Conservation (phyloP, 208 protist genomes). For the Acanthamoeba sp. region DNA sequence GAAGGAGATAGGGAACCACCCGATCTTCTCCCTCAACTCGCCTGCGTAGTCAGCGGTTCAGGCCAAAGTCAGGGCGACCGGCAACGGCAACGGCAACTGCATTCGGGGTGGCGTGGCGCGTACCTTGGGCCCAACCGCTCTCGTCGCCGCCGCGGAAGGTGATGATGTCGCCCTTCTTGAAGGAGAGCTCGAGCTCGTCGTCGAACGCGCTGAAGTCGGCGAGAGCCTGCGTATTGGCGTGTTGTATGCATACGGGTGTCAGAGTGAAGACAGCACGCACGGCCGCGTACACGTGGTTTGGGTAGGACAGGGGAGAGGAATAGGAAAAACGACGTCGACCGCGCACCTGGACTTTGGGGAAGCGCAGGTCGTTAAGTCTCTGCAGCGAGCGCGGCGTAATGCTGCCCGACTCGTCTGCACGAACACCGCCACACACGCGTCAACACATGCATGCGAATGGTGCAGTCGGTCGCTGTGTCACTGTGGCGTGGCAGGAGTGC, state of each 20-base stretch:
- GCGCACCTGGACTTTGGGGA: conserved; percentile 50
- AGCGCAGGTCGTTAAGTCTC: not conserved
- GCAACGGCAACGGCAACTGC: not conserved
- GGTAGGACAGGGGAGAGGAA: not conserved
- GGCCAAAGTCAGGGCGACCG: not conserved
- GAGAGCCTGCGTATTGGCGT: not conserved
- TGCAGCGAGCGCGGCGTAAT: conserved; percentile 39
- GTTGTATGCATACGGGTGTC: not conserved
- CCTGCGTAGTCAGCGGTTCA: conserved; percentile 17
- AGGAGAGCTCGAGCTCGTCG: conserved; percentile 72
- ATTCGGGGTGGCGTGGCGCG: not conserved
- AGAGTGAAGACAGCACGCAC: not conserved
- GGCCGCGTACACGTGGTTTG: not conserved
- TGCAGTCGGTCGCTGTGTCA: too few relatives aligned
- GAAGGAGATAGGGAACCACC: conserved; percentile 71
- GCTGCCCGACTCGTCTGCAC: conserved; percentile 7
- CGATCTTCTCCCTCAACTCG: conserved; percentile 40
- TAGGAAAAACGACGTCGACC: not conserved
- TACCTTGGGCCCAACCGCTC: conserved; percentile 73
- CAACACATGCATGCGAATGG: too few relatives aligned
- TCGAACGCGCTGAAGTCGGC: conserved; percentile 74
- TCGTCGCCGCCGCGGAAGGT: conserved; percentile 73
- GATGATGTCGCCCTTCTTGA: conserved; percentile 74
- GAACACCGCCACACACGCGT: too few relatives aligned
- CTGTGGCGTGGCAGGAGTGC: too few relatives aligned